Evolutionary conservation across 1,139 yeast genomes (phyloP), one percentile per base, ranked within the genome.

Genomic region (Debaryomyces psychrophilus): DNA sequence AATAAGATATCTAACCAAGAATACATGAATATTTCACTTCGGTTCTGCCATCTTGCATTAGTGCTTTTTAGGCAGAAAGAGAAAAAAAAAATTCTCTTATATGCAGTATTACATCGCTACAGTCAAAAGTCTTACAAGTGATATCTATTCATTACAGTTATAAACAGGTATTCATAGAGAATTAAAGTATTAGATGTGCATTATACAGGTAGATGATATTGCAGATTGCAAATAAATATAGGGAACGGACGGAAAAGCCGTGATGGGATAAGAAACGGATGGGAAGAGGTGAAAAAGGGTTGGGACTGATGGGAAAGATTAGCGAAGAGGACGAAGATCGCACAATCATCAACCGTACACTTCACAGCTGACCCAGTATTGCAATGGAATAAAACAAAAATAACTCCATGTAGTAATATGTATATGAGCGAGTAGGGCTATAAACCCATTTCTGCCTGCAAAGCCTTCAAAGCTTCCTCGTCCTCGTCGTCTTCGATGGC

Each of bases 371-470:
- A 15, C 33, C 33, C 18, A n/a, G 25, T 33, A 40, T 15, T 40
- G 31, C 29, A 20, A 41, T 22, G 26, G 8, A 3, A 41, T 41
- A 23, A 33, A 26, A 33, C 25, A 23, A 35, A 26, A 37, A 23
- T n/a, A 35, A 38, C 44, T 43, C 27, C 36, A 17, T 23, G 11
- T 14, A 9, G 29, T 26, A 26, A 27, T 20, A 17, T 20, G 22
- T 18, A 31, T 42, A 26, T 15, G 17, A 27, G 29, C 22, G 22
- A 28, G 26, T 14, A 8, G 41, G 22, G 25, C 54, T 71, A 89
- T 68, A 88, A 76, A 20, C 97, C 97, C 98, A 92, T 92, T 65
- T 92, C 97, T 20, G 95, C 96, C 68, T 88, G 95, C 55, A 92
- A 73, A 54, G 89, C 95, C 62, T 85, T 83, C 64, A 92, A 77